Conservation (phyloP, 2,329 filamentous ascomycete genomes). For the Ilyonectria destructans region DNA sequence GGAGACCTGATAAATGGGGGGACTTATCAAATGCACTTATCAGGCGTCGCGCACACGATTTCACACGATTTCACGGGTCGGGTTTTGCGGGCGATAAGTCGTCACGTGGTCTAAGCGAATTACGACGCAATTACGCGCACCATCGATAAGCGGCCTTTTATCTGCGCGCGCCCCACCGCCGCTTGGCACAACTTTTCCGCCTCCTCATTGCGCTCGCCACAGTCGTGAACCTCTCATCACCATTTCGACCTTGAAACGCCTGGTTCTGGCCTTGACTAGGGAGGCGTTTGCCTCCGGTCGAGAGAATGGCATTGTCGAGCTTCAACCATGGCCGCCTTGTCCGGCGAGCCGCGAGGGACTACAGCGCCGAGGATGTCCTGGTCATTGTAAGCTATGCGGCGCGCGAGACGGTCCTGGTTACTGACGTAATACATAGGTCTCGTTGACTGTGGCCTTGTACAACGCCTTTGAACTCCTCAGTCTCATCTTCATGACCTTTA, state of each 20-base stretch:
- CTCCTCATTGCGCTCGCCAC: background rate
- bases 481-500: conserved; percentile 54
- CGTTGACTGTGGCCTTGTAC: conserved; percentile 42
- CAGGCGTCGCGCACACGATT: too few relatives aligned
- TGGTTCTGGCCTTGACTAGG: background rate
- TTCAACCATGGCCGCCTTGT: background rate
- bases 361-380: conserved; percentile 29
- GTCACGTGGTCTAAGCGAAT: too few relatives aligned
- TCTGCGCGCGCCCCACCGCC: background rate
- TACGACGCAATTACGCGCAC: too few relatives aligned
- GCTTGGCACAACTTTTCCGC: background rate
- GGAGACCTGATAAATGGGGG: too few relatives aligned
- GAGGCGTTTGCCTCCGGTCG: background rate
- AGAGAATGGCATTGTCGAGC: background rate
- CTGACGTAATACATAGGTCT: conserved; percentile 7
- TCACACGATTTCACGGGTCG: too few relatives aligned
- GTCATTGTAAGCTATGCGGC: conserved; percentile 29
- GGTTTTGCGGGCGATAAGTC: too few relatives aligned
- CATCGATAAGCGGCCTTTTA: background rate
- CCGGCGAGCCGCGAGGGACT: background rate
- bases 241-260: background rate
- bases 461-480: conserved; percentile 53
- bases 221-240: background rate
- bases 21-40: too few relatives aligned
- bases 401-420: too few relatives aligned